Evolutionary conservation across 257 asterid genomes (phyloP).

Genomic region (Apocynum venetum): DNA sequence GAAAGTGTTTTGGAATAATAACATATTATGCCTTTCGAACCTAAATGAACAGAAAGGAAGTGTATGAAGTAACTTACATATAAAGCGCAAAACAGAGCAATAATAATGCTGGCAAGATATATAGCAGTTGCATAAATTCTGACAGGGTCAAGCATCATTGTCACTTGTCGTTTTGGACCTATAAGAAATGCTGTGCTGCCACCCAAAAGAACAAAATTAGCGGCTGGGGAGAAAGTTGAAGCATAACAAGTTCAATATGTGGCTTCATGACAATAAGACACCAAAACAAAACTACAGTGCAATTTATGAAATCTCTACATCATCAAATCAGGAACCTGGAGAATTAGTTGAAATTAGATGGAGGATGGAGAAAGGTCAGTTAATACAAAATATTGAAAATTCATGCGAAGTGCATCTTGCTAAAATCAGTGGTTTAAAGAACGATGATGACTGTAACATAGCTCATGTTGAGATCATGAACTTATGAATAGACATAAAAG

Average conservation of each 20-base stretch:
- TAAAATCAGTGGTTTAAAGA: not conserved
- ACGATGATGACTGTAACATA: not conserved
- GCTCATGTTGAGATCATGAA: not conserved
- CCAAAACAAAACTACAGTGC: not conserved
- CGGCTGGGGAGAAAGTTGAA: conserved; percentile 1
- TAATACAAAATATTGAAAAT: not conserved
- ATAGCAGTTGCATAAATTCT: conserved; percentile 97
- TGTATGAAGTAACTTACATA: conserved; percentile 60
- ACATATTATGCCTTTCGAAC: conserved; percentile 8
- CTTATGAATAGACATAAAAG: not conserved
- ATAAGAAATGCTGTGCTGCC: conserved; percentile 99
- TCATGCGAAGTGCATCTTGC: not conserved
- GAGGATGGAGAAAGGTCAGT: conserved; percentile 3
- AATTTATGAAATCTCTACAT: not conserved
- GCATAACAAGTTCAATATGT: not conserved
- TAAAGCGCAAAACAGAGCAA: conserved; percentile 87
- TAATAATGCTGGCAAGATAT: conserved; percentile 83
- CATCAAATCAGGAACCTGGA: not conserved
- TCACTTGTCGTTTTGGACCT: conserved; percentile 91
- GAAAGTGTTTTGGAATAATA: conserved; percentile 13
- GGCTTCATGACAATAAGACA: not conserved
- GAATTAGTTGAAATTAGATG: not conserved
- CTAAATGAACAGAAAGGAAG: conserved; percentile 16
- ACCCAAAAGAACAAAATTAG: conserved; percentile 38
- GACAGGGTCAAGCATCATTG: conserved; percentile 96